Evolutionary conservation across 2,329 filamentous ascomycete species (phyloP).

Genomic region (Alternaria solani): DNA sequence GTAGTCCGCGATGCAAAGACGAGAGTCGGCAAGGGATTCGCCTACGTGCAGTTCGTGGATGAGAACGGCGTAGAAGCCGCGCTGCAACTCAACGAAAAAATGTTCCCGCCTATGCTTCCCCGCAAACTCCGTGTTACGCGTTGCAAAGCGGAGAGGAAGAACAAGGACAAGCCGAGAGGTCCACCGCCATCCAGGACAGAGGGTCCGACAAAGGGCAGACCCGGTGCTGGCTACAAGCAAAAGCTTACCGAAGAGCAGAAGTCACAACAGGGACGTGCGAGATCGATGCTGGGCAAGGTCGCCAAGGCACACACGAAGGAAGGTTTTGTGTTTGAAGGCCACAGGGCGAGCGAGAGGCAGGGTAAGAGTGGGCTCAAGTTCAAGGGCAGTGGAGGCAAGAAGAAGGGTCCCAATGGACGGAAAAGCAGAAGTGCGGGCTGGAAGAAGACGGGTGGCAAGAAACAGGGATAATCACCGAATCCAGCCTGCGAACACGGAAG

Average conservation of each 20-base stretch:
- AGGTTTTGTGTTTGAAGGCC: conserved; percentile 81
- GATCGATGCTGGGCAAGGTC: conserved; percentile 76
- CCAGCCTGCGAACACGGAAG: not conserved
- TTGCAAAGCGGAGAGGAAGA: conserved; percentile 72
- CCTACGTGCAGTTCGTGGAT: conserved; percentile 95
- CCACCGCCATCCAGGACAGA: conserved; percentile 33
- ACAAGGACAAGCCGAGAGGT: conserved; percentile 44
- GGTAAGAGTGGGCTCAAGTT: conserved; percentile 69
- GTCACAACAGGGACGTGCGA: conserved; percentile 75
- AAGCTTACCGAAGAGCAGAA: conserved; percentile 75
- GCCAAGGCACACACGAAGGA: conserved; percentile 72
- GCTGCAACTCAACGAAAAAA: conserved; percentile 86
- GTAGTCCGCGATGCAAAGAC: conserved; percentile 90
- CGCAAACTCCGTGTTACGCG: conserved; percentile 84
- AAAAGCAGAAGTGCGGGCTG: conserved; percentile 56
- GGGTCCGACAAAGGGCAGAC: conserved; percentile 39
- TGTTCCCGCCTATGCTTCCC: conserved; percentile 93
- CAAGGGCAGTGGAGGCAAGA: conserved; percentile 56
- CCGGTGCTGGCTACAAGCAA: conserved; percentile 68
- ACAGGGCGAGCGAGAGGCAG: conserved; percentile 72
- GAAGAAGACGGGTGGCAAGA: conserved; percentile 53
- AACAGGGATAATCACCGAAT: conserved; percentile 14
- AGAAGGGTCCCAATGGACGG: conserved; percentile 54
- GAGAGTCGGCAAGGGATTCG: conserved; percentile 93
- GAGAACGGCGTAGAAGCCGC: conserved; percentile 90